phyloP scores from a whole-genome alignment of 176 grass and related monocot genomes.

The barley (Hordeum vulgare) region DNA sequence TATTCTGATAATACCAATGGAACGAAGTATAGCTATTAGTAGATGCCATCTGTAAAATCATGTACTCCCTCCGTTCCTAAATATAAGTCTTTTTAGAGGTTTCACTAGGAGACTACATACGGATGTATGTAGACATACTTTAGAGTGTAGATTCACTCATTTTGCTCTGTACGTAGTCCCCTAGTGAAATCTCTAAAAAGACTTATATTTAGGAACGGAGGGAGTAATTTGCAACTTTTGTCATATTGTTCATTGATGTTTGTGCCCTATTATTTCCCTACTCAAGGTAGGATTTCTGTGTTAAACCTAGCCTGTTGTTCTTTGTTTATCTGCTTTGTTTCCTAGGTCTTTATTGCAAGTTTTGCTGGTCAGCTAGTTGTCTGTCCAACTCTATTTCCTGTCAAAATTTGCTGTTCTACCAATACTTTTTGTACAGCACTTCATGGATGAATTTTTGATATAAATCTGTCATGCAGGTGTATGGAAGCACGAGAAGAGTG shows the following conservation, averaged over 20 bases:
- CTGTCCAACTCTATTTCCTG: not conserved
- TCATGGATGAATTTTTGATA: not conserved
- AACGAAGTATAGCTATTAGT: not conserved
- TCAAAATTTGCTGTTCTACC: not conserved
- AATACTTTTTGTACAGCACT: not conserved
- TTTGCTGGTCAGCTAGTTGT: not conserved
- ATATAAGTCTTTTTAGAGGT: too few relatives aligned
- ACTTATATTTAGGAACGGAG: too few relatives aligned
- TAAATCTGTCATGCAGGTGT: not conserved
- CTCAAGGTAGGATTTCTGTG: not conserved
- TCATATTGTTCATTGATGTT: not conserved
- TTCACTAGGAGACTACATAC: too few relatives aligned
- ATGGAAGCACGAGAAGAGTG: slow-evolving; percentile 84
- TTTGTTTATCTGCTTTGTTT: not conserved
- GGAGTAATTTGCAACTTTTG: not conserved
- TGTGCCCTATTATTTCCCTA: not conserved
- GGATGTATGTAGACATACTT: too few relatives aligned
- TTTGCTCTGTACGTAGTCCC: too few relatives aligned
- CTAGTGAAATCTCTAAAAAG: too few relatives aligned
- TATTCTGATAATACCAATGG: not conserved
- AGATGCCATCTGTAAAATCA: not conserved
- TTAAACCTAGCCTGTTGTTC: not conserved
- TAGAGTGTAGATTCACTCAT: too few relatives aligned
- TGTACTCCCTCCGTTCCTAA: too few relatives aligned
- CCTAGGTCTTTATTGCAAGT: too few relatives aligned